Evolutionary conservation across 306 rosid genomes (phyloP).

Genomic region (Prinsepia uniflora): DNA sequence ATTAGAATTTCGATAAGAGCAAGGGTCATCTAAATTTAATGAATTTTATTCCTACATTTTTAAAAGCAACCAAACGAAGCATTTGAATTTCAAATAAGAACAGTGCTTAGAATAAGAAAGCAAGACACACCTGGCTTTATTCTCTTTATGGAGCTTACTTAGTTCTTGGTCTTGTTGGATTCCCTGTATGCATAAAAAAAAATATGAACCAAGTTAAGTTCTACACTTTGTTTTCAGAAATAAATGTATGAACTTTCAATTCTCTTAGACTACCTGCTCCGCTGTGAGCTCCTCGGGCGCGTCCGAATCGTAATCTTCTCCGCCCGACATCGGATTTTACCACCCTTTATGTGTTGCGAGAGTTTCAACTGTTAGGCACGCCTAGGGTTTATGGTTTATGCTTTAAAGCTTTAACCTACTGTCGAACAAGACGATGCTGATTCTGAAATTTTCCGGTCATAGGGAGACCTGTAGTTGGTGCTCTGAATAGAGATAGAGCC

Average conservation of each 20-base stretch:
- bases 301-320: slow-evolving; percentile 55
- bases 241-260: neutral
- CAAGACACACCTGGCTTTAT: slow-evolving; percentile 51
- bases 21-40: neutral
- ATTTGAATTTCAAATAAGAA: neutral
- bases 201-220: neutral
- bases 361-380: neutral
- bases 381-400: slow-evolving; percentile 29
- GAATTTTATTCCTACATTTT: neutral
- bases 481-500: neutral
- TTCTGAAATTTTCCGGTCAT: neutral
- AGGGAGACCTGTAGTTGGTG: neutral
- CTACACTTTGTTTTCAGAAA: neutral
- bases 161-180: slow-evolving; percentile 51
- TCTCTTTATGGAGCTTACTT: slow-evolving; percentile 56
- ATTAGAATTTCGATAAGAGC: neutral
- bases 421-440: neutral
- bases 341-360: neutral
- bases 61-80: neutral
- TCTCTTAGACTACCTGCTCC: slow-evolving; percentile 37
- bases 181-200: slow-evolving; percentile 49
- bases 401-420: neutral
- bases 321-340: slow-evolving; percentile 41
- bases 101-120: neutral
- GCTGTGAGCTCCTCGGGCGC: slow-evolving; percentile 86